Evolutionary conservation across 2,329 filamentous ascomycete genomes (phyloP).

Genomic region (Pyrenophora graminea): DNA sequence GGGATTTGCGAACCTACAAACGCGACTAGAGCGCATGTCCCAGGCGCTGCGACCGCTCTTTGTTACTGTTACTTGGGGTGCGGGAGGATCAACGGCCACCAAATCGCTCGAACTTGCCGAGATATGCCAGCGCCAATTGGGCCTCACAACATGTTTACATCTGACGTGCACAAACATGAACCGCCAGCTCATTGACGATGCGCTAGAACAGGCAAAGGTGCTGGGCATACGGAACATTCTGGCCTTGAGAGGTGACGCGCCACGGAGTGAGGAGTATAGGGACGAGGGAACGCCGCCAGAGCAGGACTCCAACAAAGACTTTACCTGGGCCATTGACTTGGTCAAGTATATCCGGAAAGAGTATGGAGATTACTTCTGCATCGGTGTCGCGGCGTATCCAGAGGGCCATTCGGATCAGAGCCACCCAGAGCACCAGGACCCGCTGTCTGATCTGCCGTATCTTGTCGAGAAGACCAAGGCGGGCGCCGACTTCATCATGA

Average conservation of each 20-base stretch:
- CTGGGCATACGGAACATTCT: slow-evolving; percentile 93
- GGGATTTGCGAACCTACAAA: slow-evolving; percentile 91
- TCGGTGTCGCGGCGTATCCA: slow-evolving; percentile 92
- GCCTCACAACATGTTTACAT: slow-evolving; percentile 92
- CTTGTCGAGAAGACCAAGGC: slow-evolving; percentile 88
- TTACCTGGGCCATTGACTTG: slow-evolving; percentile 85
- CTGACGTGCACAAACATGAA: slow-evolving; percentile 99
- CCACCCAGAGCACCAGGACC: slow-evolving; percentile 76
- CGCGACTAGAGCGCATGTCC: slow-evolving; percentile 93
- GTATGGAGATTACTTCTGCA: slow-evolving; percentile 93
- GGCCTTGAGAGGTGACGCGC: slow-evolving; percentile 88
- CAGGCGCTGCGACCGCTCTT: slow-evolving; percentile 88
- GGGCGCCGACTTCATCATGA: slow-evolving; percentile 98
- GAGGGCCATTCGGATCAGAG: slow-evolving; percentile 93
- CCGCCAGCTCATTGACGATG: slow-evolving; percentile 79
- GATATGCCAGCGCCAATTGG: slow-evolving; percentile 88
- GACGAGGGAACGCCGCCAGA: slow-evolving; percentile 65
- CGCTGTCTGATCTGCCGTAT: slow-evolving; percentile 74
- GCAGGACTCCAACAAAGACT: slow-evolving; percentile 71
- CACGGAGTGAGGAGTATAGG: slow-evolving; percentile 84
- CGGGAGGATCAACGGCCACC: slow-evolving; percentile 85
- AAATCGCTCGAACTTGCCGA: slow-evolving; percentile 95
- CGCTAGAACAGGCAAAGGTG: slow-evolving; percentile 85
- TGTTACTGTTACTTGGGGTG: slow-evolving; percentile 97
- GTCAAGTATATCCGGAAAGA: slow-evolving; percentile 84